Evolutionary conservation across 345 rosid genomes (phyloP).

Genomic region (Populus nigra): DNA sequence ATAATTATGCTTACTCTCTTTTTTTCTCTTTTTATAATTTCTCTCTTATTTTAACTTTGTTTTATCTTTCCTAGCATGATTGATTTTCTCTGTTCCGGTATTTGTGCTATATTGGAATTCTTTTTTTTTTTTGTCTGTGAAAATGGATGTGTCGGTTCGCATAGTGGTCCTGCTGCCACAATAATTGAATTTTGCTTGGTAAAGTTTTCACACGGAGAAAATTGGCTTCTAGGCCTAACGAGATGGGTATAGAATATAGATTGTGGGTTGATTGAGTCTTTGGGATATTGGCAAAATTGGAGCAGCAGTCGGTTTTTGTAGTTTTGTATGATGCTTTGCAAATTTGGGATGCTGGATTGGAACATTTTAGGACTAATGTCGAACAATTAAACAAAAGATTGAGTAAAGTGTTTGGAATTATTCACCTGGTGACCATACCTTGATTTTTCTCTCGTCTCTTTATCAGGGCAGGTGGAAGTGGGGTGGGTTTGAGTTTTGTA

Average conservation of each 20-base stretch:
- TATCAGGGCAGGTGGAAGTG: constrained; percentile 28
- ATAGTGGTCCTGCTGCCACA: not conserved
- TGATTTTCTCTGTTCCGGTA: not conserved
- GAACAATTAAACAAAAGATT: not conserved
- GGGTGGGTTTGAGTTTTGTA: constrained; percentile 23
- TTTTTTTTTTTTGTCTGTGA: not conserved
- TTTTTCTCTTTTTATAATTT: not conserved
- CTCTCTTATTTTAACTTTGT: not conserved
- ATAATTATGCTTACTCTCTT: not conserved
- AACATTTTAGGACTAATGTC: not conserved
- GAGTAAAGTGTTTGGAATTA: constrained; percentile 20
- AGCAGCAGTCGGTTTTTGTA: not conserved
- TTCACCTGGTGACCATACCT: not conserved
- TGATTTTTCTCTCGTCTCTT: constrained; percentile 22
- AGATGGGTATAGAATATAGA: not conserved
- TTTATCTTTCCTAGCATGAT: not conserved
- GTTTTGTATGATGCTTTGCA: not conserved
- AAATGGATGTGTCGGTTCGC: not conserved
- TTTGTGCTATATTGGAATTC: not conserved
- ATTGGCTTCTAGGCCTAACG: not conserved
- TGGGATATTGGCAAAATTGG: not conserved
- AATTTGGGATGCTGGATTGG: constrained; percentile 12
- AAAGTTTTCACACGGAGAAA: not conserved
- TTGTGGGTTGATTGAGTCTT: not conserved
- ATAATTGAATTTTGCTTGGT: not conserved